Evolutionary conservation across 495 filamentous ascomycete species (phyloP).

Genomic region (Cercophora newfieldiana): DNA sequence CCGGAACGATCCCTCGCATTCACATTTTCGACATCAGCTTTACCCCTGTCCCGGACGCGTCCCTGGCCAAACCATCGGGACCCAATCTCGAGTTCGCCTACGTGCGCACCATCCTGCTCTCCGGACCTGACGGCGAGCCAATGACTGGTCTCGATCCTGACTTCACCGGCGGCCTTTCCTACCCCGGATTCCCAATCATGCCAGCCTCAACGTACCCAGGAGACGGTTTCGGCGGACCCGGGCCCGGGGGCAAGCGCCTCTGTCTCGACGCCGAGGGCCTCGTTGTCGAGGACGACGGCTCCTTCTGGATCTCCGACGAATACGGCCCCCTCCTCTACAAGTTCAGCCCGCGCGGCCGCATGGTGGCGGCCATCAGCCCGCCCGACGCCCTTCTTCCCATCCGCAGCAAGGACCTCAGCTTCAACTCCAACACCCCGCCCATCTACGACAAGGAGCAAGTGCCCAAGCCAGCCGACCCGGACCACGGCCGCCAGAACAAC

Average conservation of each 20-base stretch:
- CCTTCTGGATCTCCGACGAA: slow-evolving; percentile 79
- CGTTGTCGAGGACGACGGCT: slow-evolving; percentile 60
- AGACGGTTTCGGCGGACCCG: slow-evolving; percentile 67
- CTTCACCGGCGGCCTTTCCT: slow-evolving; percentile 50
- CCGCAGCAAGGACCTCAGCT: slow-evolving; percentile 35
- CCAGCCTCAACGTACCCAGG: slow-evolving; percentile 68
- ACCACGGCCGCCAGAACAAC: slow-evolving; percentile 70
- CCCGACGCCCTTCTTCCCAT: slow-evolving; percentile 67
- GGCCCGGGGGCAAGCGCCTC: slow-evolving; percentile 60
- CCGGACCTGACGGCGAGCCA: slow-evolving; percentile 65
- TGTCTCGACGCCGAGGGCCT: slow-evolving; percentile 71
- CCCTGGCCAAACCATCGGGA: slow-evolving; percentile 53
- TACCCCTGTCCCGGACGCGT: slow-evolving; percentile 52
- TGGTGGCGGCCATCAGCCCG: slow-evolving; percentile 67
- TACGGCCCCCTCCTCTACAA: slow-evolving; percentile 75
- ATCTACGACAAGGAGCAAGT: slow-evolving; percentile 52
- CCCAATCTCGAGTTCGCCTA: slow-evolving; percentile 70
- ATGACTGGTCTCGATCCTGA: slow-evolving; percentile 74
- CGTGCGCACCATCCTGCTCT: slow-evolving; percentile 65
- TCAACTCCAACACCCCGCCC: slow-evolving; percentile 55
- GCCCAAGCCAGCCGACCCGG: slow-evolving; percentile 52
- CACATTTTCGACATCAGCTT: slow-evolving; percentile 69
- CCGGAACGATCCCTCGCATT: slow-evolving; percentile 71
- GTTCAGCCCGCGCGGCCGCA: slow-evolving; percentile 59
- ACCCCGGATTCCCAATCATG: slow-evolving; percentile 62